These are phyloP conservation scores for Phanerodontia chrysosporium DNA, from an alignment of 768 basidiomycete genomes.

Conservation along the genomic window DNA sequence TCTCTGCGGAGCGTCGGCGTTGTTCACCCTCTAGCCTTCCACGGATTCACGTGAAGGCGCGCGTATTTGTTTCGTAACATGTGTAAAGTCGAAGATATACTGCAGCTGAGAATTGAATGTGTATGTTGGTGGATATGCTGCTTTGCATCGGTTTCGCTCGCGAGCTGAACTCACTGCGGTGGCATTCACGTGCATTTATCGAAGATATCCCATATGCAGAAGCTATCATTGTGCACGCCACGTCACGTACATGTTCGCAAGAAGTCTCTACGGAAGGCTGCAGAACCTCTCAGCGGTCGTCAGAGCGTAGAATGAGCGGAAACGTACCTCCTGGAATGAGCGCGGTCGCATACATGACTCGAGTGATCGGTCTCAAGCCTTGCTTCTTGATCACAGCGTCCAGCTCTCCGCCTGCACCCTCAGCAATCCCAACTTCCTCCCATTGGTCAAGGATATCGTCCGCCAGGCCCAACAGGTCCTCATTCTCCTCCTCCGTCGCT, in stretches of 20 bases:
- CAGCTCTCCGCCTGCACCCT: not conserved
- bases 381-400: not conserved
- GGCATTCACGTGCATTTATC: too few relatives aligned
- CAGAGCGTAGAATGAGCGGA: too few relatives aligned
- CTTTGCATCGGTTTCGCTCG: too few relatives aligned
- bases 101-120: too few relatives aligned
- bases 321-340: slow-evolving; percentile 22
- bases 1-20: not conserved
- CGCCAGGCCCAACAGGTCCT: not conserved
- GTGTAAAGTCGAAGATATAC: too few relatives aligned
- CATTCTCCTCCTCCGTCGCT: not conserved
- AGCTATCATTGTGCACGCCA: too few relatives aligned
- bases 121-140: too few relatives aligned
- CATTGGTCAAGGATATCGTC: slow-evolving; percentile 11
- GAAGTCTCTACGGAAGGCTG: slow-evolving; percentile 1
- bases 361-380: slow-evolving; percentile 20
- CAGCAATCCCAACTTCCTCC: slow-evolving; percentile 11
- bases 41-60: not conserved
- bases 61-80: not conserved
- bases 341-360: slow-evolving; percentile 23
- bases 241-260: too few relatives aligned
- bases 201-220: too few relatives aligned
- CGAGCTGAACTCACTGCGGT: too few relatives aligned
- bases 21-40: not conserved
- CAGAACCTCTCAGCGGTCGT: not conserved